These are phyloP conservation scores for Yarrowia deformans DNA, from an alignment of 805 yeast species.

Conservation along the genomic window DNA sequence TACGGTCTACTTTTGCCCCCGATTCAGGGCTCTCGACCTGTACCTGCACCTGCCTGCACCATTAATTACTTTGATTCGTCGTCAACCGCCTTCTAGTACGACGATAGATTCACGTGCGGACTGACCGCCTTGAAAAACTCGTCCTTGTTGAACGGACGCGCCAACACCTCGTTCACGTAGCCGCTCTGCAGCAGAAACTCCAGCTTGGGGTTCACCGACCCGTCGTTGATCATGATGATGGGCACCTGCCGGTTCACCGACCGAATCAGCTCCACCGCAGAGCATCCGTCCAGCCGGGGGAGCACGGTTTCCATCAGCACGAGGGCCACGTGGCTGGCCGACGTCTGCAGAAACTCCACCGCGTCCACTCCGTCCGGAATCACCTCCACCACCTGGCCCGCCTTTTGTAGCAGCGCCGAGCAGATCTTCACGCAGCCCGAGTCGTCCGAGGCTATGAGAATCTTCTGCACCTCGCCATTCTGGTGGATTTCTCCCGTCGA, in stretches of 20 bases:
- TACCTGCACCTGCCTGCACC: not conserved
- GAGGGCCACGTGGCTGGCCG: slow-evolving; percentile 65
- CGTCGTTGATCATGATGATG: slow-evolving; percentile 66
- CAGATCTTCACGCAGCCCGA: slow-evolving; percentile 77
- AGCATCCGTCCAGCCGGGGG: slow-evolving; percentile 67
- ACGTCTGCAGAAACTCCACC: slow-evolving; percentile 66
- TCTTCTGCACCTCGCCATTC: slow-evolving; percentile 41
- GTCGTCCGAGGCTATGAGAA: slow-evolving; percentile 65
- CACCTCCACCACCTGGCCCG: slow-evolving; percentile 91
- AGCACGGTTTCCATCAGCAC: slow-evolving; percentile 65
- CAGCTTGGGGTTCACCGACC: slow-evolving; percentile 50
- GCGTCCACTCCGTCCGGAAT: slow-evolving; percentile 94
- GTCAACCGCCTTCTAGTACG: not conserved
- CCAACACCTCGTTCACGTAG: slow-evolving; percentile 87
- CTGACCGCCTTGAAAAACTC: slow-evolving; percentile 75
- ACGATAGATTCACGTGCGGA: slow-evolving; percentile 26
- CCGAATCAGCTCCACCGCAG: slow-evolving; percentile 89
- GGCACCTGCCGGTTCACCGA: slow-evolving; percentile 76
- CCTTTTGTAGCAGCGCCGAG: slow-evolving; percentile 78
- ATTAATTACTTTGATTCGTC: not conserved
- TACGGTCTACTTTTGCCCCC: not conserved
- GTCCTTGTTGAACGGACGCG: slow-evolving; percentile 91
- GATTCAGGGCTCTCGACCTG: slow-evolving; percentile 2
- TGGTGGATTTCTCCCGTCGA: slow-evolving; percentile 15
- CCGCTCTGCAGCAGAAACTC: slow-evolving; percentile 32